phyloP scores from a whole-genome alignment of 805 yeast genomes.

The Spathaspora hagerdaliae region DNA sequence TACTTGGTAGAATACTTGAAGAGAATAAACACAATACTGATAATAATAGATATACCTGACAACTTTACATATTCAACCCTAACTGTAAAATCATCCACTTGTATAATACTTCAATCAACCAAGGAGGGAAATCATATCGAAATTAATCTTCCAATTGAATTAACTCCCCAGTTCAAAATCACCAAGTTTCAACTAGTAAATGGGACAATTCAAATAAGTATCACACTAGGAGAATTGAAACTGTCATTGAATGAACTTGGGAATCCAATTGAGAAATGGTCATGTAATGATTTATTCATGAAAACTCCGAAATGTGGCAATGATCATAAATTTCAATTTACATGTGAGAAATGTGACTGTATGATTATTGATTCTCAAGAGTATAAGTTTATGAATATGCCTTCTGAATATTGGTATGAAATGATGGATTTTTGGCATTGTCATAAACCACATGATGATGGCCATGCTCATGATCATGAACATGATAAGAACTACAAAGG shows the following conservation, averaged over 20 bases:
- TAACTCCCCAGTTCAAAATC: background rate
- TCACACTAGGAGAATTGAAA: background rate
- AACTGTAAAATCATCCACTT: no score
- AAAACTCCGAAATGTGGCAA: conserved; percentile 26
- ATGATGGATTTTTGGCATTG: conserved; percentile 98
- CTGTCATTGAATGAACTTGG: background rate
- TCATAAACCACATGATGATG: conserved; percentile 63
- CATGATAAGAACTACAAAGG: conserved; percentile 34
- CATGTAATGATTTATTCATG: conserved; percentile 33
- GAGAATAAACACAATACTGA: no score
- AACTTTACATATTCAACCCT: no score
- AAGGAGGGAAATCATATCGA: background rate
- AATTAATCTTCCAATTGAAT: conserved; percentile 1
- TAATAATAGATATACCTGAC: no score
- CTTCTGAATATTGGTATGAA: conserved; percentile 91
- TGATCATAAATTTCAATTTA: conserved; percentile 22
- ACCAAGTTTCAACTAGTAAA: background rate
- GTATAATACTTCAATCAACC: background rate
- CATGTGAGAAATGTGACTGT: conserved; percentile 28
- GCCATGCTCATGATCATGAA: no score
- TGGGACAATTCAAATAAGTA: background rate
- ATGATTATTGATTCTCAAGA: conserved; percentile 25
- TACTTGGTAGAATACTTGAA: no score
- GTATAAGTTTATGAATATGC: conserved; percentile 57
- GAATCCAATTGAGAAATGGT: conserved; percentile 31